Conservation (phyloP, 768 basidiomycete genomes). For the Rhodotorula toruloides region DNA sequence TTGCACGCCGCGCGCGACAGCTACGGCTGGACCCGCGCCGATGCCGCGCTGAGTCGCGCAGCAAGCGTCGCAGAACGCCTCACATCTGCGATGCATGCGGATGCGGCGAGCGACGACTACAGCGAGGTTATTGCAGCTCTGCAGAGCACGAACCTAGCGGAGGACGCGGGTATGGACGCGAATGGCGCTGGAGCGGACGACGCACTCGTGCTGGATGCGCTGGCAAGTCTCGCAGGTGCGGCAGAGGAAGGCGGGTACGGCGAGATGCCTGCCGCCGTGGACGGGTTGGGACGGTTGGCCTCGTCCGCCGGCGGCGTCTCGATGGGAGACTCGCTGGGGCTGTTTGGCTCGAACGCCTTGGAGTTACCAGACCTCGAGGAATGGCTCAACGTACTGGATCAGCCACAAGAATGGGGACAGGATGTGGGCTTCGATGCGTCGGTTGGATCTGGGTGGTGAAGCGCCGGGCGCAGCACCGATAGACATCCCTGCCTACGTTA, state of each 20-base stretch:
- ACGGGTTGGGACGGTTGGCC: too few species aligned
- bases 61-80: slow-evolving; percentile 12
- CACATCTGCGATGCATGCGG: not conserved
- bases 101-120: slow-evolving; percentile 5
- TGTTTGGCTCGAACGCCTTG: not conserved
- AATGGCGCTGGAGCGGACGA: not conserved
- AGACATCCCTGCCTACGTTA: too few species aligned
- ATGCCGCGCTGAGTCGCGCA: slow-evolving; percentile 23
- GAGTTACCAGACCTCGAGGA: slow-evolving; percentile 11
- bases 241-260: too few species aligned
- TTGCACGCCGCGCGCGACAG: not conserved
- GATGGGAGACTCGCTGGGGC: not conserved
- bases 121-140: not conserved
- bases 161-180: not conserved
- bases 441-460: not conserved
- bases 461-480: too few species aligned
- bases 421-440: not conserved
- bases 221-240: too few species aligned
- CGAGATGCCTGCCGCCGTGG: too few species aligned
- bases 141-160: not conserved
- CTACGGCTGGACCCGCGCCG: slow-evolving; percentile 14
- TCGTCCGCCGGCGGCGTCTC: not conserved
- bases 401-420: not conserved
- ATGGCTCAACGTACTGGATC: slow-evolving; percentile 23
- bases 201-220: too few species aligned